These are phyloP conservation scores for Colletotrichum sp. DNA, from an alignment of 2,329 filamentous ascomycete species.

Conservation along the genomic window DNA sequence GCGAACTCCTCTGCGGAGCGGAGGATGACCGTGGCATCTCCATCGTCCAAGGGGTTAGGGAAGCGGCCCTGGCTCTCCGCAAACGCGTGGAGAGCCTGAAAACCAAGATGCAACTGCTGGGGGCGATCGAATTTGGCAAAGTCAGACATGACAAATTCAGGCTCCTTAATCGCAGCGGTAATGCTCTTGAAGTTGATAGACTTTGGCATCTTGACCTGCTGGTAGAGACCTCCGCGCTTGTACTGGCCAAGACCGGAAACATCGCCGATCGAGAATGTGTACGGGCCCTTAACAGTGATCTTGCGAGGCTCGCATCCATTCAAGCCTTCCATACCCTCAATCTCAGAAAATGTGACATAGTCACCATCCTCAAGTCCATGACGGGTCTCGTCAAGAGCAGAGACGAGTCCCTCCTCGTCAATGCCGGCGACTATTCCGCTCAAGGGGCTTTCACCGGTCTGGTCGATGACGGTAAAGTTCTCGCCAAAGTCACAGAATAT, in stretches of 20 bases:
- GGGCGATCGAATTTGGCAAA: constrained; percentile 98
- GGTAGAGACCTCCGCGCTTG: constrained; percentile 85
- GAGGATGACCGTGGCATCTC: constrained; percentile 80
- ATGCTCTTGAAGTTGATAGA: constrained; percentile 87
- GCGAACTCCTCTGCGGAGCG: constrained; percentile 78
- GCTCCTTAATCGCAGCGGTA: constrained; percentile 78
- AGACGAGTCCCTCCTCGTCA: constrained; percentile 88
- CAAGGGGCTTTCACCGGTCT: constrained; percentile 87
- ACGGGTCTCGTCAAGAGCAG: constrained; percentile 90
- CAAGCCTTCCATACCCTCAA: constrained; percentile 89
- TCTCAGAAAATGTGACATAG: constrained; percentile 91
- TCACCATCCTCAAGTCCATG: constrained; percentile 97
- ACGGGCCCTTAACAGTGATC: constrained; percentile 92
- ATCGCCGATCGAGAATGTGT: constrained; percentile 96
- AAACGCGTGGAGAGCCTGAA: constrained; percentile 92
- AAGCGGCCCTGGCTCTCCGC: constrained; percentile 75
- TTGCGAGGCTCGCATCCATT: constrained; percentile 87
- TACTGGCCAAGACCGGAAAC: constrained; percentile 88
- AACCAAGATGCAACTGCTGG: constrained; percentile 86
- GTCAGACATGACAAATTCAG: constrained; percentile 90
- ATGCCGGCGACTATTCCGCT: constrained; percentile 91
- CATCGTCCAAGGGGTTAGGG: constrained; percentile 83
- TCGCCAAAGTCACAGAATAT: constrained; percentile 98
- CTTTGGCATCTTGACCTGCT: constrained; percentile 99
- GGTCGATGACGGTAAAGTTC: constrained; percentile 88